Base-by-base conservation (phyloP, 192 early-diverging fungal species). In the Jimgerdemannia lactiflua region DNA sequence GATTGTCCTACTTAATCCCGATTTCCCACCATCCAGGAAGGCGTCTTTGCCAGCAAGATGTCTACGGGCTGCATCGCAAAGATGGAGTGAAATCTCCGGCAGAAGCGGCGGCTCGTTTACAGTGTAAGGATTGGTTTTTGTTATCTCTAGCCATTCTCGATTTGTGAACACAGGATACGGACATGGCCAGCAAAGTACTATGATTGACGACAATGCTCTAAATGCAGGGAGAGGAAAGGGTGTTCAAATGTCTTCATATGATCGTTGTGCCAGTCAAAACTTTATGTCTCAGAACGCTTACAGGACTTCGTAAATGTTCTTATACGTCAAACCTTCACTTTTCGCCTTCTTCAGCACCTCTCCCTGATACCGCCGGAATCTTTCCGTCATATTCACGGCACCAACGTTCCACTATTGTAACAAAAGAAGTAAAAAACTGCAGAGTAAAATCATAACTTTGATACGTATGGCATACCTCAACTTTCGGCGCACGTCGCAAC, bases 151-250 rank as follows among this genome's bases (percentile, higher is more conserved):
- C 71, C 76, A 77, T 44, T 77, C 71, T 77, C 43, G 42, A 7
- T 72, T 77, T 4, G 76, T 77, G 20, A 77, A 77, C 2, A 65
- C 69, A n/a, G 71, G 41, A 39, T 77, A 77, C 40, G 66, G 76
- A 41, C 71, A 77, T 29, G 71, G 71, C n/a, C 19, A 73, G 69
- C 29, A 77, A 43, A 77, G 65, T 17, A 77, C 65, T 20, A 77
- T 77, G n/a, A 77, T 73, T 41, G 76, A 77, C 67, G 76, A 72
- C 65, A 77, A 73, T 18, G 76, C 71, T 73, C 76, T 77, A 63
- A 73, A 76, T 72, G 67, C 64, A 73, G 67, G 40, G 42, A 77
- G 39, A 71, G 42, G 43, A 66, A n/a, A 39, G 68, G 65, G 29
- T 41, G 65, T 71, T 54, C 43, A 72, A 43, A 77, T 77, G 69